Conservation (phyloP, 139 green algal species). For the Picochlorum sp. region DNA sequence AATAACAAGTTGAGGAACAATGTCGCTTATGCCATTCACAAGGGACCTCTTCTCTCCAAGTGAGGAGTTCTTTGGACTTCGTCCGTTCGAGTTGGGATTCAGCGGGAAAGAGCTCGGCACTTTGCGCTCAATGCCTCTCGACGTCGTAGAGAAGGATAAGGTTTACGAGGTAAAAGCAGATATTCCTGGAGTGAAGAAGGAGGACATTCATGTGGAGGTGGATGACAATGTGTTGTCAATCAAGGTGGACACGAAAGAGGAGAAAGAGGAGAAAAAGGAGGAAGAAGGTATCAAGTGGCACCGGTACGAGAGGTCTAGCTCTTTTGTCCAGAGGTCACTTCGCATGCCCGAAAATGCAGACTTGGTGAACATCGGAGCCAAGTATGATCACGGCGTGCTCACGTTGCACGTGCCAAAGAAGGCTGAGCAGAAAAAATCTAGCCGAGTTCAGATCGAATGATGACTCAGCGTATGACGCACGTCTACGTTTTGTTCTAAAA, state of each 20-base stretch:
- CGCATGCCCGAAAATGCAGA: conserved; percentile 27
- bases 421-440: neutral
- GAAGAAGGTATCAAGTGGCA: conserved; percentile 22
- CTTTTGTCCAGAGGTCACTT: conserved; percentile 17
- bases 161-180: conserved; percentile 22
- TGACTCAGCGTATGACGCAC: neutral
- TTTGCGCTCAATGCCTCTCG: conserved; percentile 11
- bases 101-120: neutral
- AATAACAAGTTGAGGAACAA: neutral
- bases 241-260: conserved; percentile 14
- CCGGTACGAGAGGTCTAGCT: conserved; percentile 9
- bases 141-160: conserved; percentile 17
- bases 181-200: conserved; percentile 22
- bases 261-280: conserved; percentile 26
- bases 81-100: neutral
- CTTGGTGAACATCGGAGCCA: conserved; percentile 17
- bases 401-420: conserved; percentile 5
- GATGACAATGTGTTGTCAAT: conserved; percentile 23
- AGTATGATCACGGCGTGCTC: conserved; percentile 29
- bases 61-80: conserved; percentile 16
- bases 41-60: neutral
- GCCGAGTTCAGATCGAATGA: neutral
- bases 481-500: too few species aligned
- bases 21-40: neutral
- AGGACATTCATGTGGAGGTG: conserved; percentile 12